phyloP scores from a whole-genome alignment of 305 asterid species.

The Solanum hybrid region DNA sequence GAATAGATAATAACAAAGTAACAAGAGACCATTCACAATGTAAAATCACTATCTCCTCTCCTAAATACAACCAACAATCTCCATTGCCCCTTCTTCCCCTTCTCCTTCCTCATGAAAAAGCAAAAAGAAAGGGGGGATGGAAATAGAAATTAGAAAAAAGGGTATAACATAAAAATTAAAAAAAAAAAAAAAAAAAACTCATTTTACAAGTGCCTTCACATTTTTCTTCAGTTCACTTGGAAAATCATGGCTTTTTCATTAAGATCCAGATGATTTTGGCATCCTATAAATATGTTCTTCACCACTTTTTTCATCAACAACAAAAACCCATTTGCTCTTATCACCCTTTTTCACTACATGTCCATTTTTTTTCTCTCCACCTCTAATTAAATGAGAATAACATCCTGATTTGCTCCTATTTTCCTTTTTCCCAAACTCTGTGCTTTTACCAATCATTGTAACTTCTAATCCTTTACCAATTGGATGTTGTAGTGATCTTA shows the following conservation, averaged over 20 bases:
- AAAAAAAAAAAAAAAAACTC: not conserved
- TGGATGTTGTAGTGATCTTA: constrained; percentile 44
- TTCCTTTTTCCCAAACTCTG: constrained; percentile 17
- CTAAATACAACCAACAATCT: not conserved
- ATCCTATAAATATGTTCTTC: constrained; percentile 53
- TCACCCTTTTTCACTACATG: constrained; percentile 21
- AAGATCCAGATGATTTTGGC: constrained; percentile 24
- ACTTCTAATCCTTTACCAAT: constrained; percentile 55
- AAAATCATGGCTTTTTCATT: not conserved
- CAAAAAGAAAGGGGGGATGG: no score
- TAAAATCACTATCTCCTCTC: not conserved
- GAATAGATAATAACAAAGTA: not conserved
- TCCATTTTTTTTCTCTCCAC: constrained; percentile 20
- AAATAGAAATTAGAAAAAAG: not conserved
- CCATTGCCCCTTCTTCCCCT: not conserved
- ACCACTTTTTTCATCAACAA: constrained; percentile 50
- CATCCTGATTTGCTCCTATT: constrained; percentile 21
- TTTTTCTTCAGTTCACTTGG: not conserved
- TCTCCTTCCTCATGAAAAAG: not conserved
- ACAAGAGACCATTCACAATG: not conserved
- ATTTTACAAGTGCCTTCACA: not conserved
- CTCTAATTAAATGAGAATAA: constrained; percentile 15
- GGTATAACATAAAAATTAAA: not conserved
- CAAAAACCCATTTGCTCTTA: constrained; percentile 42
- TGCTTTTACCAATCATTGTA: constrained; percentile 41